A percentile compares a stretch with the other conserved stretches of the same genome.
These are phyloP conservation scores for Candida koratica DNA, from an alignment of 805 yeast species.

Conservation along the genomic window DNA sequence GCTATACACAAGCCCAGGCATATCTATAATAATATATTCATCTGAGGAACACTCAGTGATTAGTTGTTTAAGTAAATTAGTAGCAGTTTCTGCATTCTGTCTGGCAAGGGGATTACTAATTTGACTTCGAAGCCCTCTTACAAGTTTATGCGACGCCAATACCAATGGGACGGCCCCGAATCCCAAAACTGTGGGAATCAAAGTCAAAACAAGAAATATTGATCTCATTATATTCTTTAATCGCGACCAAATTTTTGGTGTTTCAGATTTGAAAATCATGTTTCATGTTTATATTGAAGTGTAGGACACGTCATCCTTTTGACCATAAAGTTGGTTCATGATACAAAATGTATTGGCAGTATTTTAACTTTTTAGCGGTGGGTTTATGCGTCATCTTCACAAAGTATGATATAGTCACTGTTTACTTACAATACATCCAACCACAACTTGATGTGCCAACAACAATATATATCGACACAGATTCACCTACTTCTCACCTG, in stretches of 20 bases:
- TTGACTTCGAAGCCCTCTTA: constrained; percentile 18
- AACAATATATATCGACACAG: background rate
- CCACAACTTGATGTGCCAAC: background rate
- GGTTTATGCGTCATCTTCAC: constrained; percentile 3
- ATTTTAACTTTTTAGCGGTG: background rate
- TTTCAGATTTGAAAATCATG: constrained; percentile 8
- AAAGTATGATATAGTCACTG: constrained; percentile 4
- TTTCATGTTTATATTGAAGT: constrained; percentile 3
- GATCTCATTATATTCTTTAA: constrained; percentile 1
- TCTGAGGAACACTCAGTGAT: constrained; percentile 40
- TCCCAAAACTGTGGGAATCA: background rate
- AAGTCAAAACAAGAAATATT: background rate
- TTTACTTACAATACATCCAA: constrained; percentile 5
- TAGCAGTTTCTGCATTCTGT: constrained; percentile 25
- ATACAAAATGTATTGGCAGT: background rate
- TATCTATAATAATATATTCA: constrained; percentile 33
- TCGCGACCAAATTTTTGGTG: constrained; percentile 5
- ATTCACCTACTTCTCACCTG: too few relatives aligned
- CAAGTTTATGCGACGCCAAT: constrained; percentile 39
- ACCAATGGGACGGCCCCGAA: constrained; percentile 29
- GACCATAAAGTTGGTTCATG: too few relatives aligned
- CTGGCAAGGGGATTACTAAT: constrained; percentile 20
- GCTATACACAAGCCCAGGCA: constrained; percentile 33
- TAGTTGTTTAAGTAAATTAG: constrained; percentile 32
- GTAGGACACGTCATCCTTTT: background rate